Evolutionary conservation across 169 alveolate species (phyloP).

Genomic region (Theileria parva): DNA sequence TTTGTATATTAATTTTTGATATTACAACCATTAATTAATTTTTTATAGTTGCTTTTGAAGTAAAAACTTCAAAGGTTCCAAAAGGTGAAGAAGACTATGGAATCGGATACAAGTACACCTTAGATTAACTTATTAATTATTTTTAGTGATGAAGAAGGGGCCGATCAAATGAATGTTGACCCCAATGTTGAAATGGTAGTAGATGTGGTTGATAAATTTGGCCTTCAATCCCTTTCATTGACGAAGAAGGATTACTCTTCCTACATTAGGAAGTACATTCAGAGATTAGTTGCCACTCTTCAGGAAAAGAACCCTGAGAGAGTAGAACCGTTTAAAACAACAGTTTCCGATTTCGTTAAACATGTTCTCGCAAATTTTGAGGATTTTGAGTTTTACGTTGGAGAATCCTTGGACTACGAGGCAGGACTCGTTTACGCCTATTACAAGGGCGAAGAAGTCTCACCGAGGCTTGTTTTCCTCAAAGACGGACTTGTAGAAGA

Average conservation of each 20-base stretch:
- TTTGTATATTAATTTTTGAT: background rate
- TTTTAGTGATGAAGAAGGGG: slow-evolving; percentile 83
- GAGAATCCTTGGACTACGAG: slow-evolving; percentile 89
- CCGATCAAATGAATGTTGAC: slow-evolving; percentile 75
- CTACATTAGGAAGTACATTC: slow-evolving; percentile 88
- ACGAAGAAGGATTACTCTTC: slow-evolving; percentile 88
- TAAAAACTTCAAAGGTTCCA: slow-evolving; percentile 80
- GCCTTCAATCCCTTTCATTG: slow-evolving; percentile 86
- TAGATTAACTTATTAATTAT: background rate
- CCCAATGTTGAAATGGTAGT: slow-evolving; percentile 85
- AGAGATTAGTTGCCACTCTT: slow-evolving; percentile 81
- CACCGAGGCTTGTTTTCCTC: slow-evolving; percentile 90
- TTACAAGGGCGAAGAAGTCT: slow-evolving; percentile 90
- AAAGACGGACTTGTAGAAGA: slow-evolving; percentile 89
- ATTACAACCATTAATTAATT: background rate
- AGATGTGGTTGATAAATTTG: slow-evolving; percentile 90
- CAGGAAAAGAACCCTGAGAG: slow-evolving; percentile 88
- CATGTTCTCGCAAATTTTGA: slow-evolving; percentile 85
- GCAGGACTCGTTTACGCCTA: slow-evolving; percentile 86
- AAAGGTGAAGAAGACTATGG: slow-evolving; percentile 90
- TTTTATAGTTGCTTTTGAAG: slow-evolving; percentile 85
- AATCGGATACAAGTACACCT: slow-evolving; percentile 80
- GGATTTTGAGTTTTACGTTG: slow-evolving; percentile 89
- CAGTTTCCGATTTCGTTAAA: slow-evolving; percentile 87
- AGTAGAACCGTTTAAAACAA: slow-evolving; percentile 85